phyloP scores from a whole-genome alignment of 1,284 basidiomycete genomes.

The Malassezia caprae region DNA sequence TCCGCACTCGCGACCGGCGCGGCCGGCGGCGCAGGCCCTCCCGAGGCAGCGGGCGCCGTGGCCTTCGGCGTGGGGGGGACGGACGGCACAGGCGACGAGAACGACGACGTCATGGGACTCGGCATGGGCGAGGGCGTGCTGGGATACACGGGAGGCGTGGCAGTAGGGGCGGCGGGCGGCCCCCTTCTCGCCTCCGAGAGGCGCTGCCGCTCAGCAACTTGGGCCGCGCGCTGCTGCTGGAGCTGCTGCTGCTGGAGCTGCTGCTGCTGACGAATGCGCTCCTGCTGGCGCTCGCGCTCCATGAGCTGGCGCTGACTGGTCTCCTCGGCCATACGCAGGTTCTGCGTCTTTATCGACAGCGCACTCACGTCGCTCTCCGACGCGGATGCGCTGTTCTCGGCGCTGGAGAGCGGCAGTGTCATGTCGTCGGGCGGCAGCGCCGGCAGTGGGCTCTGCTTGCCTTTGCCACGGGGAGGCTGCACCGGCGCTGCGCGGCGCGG shows the following conservation, averaged over 20 bases:
- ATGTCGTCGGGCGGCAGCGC: conserved; percentile 1
- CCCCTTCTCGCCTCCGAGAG: neutral
- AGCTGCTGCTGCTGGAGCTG: conserved; percentile 17
- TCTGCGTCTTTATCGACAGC: conserved; percentile 10
- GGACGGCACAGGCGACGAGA: neutral
- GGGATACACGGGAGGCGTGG: neutral
- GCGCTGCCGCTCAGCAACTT: conserved; percentile 7
- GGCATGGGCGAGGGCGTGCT: neutral
- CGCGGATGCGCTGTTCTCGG: conserved; percentile 2
- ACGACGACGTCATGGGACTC: neutral
- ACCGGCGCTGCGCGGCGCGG: conserved; percentile 8
- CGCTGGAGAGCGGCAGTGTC: neutral
- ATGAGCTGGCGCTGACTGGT: conserved; percentile 19
- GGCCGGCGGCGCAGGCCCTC: neutral
- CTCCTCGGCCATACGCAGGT: conserved; percentile 16
- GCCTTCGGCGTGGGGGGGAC: no score
- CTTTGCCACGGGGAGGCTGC: conserved; percentile 59
- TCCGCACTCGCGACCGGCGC: neutral
- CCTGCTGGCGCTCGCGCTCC: conserved; percentile 19
- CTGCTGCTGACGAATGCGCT: conserved; percentile 18
- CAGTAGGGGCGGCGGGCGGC: neutral
- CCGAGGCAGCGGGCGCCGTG: neutral
- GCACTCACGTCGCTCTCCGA: conserved; percentile 9
- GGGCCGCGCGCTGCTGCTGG: conserved; percentile 13
- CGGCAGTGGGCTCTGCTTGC: conserved; percentile 65